Conservation (phyloP, 306 rosid genomes). For the Arachis hypogaea region DNA sequence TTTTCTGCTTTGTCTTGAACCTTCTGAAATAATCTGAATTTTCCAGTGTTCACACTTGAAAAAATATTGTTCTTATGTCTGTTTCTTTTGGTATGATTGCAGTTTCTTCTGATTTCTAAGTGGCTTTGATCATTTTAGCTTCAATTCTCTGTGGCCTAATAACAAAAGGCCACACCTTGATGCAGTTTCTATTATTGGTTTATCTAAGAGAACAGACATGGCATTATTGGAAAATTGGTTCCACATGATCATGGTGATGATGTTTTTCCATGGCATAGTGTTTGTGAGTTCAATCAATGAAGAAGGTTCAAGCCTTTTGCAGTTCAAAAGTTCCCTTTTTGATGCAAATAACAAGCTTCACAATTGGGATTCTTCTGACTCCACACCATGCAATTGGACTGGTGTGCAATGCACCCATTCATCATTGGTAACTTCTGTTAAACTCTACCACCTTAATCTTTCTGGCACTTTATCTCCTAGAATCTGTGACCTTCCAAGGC, state of each 20-base stretch:
- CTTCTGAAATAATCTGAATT: slow-evolving; percentile 21
- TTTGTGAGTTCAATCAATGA: slow-evolving; percentile 52
- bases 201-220: slow-evolving; percentile 42
- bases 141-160: neutral
- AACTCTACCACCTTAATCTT: slow-evolving; percentile 53
- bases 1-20: slow-evolving; percentile 38
- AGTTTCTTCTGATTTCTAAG: slow-evolving; percentile 21
- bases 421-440: slow-evolving; percentile 61
- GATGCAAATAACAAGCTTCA: slow-evolving; percentile 56
- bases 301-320: slow-evolving; percentile 62
- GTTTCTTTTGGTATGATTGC: neutral
- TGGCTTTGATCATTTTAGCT: slow-evolving; percentile 5
- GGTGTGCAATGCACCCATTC: slow-evolving; percentile 62
- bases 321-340: slow-evolving; percentile 48
- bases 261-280: slow-evolving; percentile 38
- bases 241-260: slow-evolving; percentile 27
- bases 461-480: slow-evolving; percentile 64
- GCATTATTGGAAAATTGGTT: slow-evolving; percentile 38
- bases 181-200: slow-evolving; percentile 8
- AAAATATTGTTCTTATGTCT: neutral
- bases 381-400: slow-evolving; percentile 74
- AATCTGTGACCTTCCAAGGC: slow-evolving; percentile 58
- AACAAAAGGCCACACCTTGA: slow-evolving; percentile 8
- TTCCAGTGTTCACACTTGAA: slow-evolving; percentile 33
- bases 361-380: slow-evolving; percentile 61